phyloP scores from a whole-genome alignment of 1,284 basidiomycete genomes.

The Erythrobasidium hasegawianum region DNA sequence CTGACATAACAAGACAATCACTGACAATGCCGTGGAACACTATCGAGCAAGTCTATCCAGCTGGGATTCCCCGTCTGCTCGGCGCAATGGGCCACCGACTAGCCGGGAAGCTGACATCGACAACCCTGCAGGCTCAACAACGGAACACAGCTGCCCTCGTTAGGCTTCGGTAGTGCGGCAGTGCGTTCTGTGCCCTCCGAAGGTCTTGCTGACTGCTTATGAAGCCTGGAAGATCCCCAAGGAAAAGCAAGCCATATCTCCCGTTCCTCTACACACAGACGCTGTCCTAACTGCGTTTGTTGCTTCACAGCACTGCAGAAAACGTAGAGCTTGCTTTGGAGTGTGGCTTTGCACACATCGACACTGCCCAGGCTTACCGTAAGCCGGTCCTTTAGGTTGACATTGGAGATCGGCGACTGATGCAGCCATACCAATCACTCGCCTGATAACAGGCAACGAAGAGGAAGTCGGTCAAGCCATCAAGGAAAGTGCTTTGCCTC shows the following conservation, averaged over 20 bases:
- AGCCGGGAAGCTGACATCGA: too few relatives aligned
- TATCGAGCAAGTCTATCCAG: too few relatives aligned
- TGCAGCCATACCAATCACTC: too few relatives aligned
- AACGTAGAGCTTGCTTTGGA: slow-evolving; percentile 56
- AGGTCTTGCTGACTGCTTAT: background rate
- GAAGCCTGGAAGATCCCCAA: slow-evolving; percentile 33
- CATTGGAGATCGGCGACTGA: background rate
- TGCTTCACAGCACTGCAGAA: slow-evolving; percentile 6
- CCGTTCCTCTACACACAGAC: too few relatives aligned
- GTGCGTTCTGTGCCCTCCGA: slow-evolving; percentile 7
- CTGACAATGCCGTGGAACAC: too few relatives aligned
- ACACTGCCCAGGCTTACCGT: slow-evolving; percentile 54
- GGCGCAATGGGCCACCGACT: too few relatives aligned
- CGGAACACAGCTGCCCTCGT: slow-evolving; percentile 49
- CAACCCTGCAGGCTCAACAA: slow-evolving; percentile 49
- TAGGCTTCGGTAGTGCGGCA: slow-evolving; percentile 46
- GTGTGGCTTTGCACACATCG: slow-evolving; percentile 64
- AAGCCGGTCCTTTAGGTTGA: too few relatives aligned
- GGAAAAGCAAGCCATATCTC: too few relatives aligned
- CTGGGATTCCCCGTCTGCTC: too few relatives aligned
- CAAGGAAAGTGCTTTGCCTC: slow-evolving; percentile 29
- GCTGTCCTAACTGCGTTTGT: too few relatives aligned
- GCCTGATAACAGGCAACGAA: slow-evolving; percentile 18
- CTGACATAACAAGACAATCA: too few relatives aligned
- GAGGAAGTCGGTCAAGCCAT: slow-evolving; percentile 34